phyloP scores from a whole-genome alignment of 129 eudicot species.

The Escallonia rubra region DNA sequence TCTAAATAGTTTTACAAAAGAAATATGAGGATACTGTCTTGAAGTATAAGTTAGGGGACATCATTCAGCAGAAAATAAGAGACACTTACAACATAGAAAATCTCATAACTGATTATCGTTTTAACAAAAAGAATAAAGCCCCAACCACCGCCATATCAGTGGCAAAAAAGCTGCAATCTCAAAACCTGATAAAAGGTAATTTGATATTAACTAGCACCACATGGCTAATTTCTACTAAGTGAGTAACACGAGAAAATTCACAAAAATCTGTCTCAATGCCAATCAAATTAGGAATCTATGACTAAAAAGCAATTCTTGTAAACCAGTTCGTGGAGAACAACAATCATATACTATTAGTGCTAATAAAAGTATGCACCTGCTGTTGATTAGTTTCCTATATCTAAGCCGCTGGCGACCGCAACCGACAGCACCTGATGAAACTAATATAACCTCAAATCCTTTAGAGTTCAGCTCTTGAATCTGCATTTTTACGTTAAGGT shows the following conservation, averaged over 20 bases:
- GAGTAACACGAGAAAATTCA: background rate
- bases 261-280: constrained; percentile 8
- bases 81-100: too few species aligned
- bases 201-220: background rate
- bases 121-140: too few species aligned
- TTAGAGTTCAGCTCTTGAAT: constrained; percentile 60
- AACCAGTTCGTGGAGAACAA: too few species aligned
- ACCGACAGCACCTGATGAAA: constrained; percentile 95
- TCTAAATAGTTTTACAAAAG: too few species aligned
- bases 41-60: too few species aligned
- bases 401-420: constrained; percentile 88
- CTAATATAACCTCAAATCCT: constrained; percentile 94
- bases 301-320: too few species aligned
- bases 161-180: background rate
- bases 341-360: too few species aligned
- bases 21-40: too few species aligned
- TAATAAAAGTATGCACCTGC: constrained; percentile 48
- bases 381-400: constrained; percentile 71
- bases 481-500: constrained; percentile 44
- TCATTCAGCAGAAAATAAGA: too few species aligned
- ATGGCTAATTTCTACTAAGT: background rate
- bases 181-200: background rate
- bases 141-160: background rate
- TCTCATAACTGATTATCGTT: too few species aligned
- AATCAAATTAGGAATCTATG: background rate